Evolutionary conservation across 306 rosid species (phyloP).

Genomic region (Rosa rugosa): DNA sequence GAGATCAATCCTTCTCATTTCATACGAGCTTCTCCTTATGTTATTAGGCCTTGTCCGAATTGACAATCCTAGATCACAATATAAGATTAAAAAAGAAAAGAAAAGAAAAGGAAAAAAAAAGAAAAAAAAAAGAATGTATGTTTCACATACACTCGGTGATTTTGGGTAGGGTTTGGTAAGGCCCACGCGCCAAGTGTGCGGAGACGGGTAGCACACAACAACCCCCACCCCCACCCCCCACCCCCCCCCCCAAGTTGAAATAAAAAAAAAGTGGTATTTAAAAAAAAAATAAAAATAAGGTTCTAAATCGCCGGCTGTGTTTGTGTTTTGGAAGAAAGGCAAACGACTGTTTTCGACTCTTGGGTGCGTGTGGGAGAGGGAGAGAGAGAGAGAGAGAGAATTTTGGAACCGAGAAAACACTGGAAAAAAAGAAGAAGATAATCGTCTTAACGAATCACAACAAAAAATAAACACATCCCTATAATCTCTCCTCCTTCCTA

Average conservation of each 20-base stretch:
- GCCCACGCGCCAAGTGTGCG: conserved; percentile 6
- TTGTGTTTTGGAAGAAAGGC: conserved; percentile 4
- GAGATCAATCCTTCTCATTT: too few relatives aligned
- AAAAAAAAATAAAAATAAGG: not conserved
- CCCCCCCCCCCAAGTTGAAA: not conserved
- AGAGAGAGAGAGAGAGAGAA: not conserved
- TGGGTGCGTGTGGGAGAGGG: not conserved
- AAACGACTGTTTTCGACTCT: conserved; percentile 8
- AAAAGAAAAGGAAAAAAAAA: too few relatives aligned
- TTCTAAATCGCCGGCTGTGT: conserved; percentile 22
- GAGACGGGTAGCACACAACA: not conserved
- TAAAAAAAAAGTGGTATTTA: not conserved
- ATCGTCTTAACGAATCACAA: not conserved
- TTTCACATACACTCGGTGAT: too few relatives aligned
- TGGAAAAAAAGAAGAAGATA: not conserved
- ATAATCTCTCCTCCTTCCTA: not conserved
- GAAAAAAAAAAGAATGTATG: too few relatives aligned
- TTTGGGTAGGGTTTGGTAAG: too few relatives aligned
- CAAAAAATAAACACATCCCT: not conserved
- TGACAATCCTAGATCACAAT: too few relatives aligned
- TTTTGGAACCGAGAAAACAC: not conserved
- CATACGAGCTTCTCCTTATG: too few relatives aligned
- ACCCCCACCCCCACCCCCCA: too few relatives aligned
- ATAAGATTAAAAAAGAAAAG: too few relatives aligned
- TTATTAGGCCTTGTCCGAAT: too few relatives aligned